Base-by-base conservation (phyloP, 495 filamentous ascomycete species). In the Mycothermus thermophilus region DNA sequence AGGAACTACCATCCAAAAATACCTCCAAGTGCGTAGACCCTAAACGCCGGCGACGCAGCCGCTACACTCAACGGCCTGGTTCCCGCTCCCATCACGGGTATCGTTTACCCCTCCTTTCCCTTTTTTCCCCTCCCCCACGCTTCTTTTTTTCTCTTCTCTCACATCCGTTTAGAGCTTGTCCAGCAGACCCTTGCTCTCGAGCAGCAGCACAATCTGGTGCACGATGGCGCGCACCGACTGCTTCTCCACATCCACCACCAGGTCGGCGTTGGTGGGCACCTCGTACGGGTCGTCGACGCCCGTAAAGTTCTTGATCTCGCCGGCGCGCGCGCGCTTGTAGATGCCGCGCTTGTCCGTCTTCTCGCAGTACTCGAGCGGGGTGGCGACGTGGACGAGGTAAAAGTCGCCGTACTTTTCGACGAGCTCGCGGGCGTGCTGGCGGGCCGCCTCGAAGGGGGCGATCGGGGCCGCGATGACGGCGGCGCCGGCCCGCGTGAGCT, bases 281-380 rank as follows among this genome's bases (percentile, higher is more conserved):
- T 97, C 90, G 57, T 96, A 97, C 36, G 90, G 86, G 59, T 95
- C 90, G 59, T 97, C 90, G 38, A 97, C 90, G 50, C 90, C 90
- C 20, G 90, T 97, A 69, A 97, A 97, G 21, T 86, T 86, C 75
- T 84, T 90, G 63, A 97, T 93, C 69, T 95, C 85, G 11, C 90
- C 90, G 7, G 61, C 69, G 34, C 92, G 74, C 10, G 90, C 90
- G 61, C 74, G 72, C 16, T 63, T 70, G 61, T 97, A 97, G 46
- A 95, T 79, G 16, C 90, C 92, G 40, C 76, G 70, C 74, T 83
- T 92, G 60, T 97, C 90, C 35, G 86, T 94, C 72, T 79, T 77
- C 71, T 97, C 90, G 59, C 77, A 82, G 67, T 85, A 71, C 63
- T 92, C 84, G 34, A 97, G 74, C 34, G 81, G 77, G 37, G 90